These are phyloP conservation scores for Zostera marina DNA, from an alignment of 116 monocot genomes.

Conservation along the genomic window DNA sequence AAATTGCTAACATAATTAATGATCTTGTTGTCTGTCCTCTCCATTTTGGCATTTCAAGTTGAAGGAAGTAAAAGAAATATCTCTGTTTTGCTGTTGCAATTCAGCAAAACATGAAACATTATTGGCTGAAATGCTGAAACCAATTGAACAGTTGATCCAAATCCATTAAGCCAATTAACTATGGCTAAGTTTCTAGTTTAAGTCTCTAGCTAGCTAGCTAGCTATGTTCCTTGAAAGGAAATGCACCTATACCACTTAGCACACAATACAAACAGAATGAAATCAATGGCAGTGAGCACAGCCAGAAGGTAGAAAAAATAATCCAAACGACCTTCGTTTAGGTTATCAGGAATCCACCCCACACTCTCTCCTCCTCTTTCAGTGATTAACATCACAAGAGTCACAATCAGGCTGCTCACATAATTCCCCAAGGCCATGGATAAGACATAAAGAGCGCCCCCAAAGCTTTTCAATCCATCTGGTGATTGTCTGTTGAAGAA, in stretches of 20 bases:
- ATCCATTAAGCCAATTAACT: no score
- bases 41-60: no score
- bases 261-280: constrained; percentile 7
- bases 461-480: constrained; percentile 57
- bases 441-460: constrained; percentile 46
- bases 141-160: no score
- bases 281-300: constrained; percentile 10
- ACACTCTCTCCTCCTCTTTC: background rate
- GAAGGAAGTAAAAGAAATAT: no score
- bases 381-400: constrained; percentile 33
- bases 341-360: constrained; percentile 19
- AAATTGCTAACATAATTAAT: no score
- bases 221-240: constrained; percentile 3
- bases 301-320: constrained; percentile 24
- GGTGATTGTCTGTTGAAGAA: constrained; percentile 55
- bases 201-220: no score
- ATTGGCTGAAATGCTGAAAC: no score
- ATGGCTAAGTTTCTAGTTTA: background rate
- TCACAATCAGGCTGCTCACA: constrained; percentile 43
- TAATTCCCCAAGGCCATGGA: constrained; percentile 65
- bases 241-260: constrained; percentile 18
- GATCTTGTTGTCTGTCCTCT: no score
- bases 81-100: no score
- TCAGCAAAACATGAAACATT: no score
- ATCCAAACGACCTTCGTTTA: constrained; percentile 18